phyloP scores from a whole-genome alignment of 257 asterid species.

The Anisodus acutangulus region DNA sequence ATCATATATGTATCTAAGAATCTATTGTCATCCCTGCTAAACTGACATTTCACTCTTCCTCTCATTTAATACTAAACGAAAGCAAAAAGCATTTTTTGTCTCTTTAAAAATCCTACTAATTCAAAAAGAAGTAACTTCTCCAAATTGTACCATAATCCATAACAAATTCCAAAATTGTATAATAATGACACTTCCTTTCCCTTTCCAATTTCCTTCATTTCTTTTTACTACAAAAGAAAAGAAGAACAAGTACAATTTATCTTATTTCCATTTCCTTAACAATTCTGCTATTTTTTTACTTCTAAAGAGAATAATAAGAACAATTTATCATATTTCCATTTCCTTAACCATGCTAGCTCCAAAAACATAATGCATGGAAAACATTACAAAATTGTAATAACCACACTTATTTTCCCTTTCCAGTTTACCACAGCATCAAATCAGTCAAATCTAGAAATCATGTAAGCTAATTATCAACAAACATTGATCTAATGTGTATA shows the following conservation, averaged over 20 bases:
- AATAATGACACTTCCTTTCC: neutral
- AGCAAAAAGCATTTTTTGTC: neutral
- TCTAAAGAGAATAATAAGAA: no score
- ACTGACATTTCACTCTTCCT: neutral
- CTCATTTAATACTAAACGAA: neutral
- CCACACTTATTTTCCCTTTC: no score
- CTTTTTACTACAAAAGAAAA: neutral
- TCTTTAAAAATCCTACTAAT: constrained; percentile 5
- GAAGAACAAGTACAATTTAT: no score
- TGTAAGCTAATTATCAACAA: neutral
- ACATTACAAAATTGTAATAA: no score
- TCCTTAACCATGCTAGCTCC: neutral
- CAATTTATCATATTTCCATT: neutral
- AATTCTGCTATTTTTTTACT: neutral
- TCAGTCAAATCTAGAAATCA: neutral
- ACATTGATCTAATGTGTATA: neutral
- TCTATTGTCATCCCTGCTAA: neutral
- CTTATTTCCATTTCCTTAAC: no score
- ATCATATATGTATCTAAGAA: neutral
- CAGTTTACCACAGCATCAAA: neutral
- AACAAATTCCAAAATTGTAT: neutral
- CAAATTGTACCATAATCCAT: neutral
- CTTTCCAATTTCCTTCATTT: neutral
- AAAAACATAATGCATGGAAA: neutral
- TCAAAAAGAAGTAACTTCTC: neutral